Evolutionary conservation across 345 rosid species (phyloP).

Genomic region (Dimocarpus longan): DNA sequence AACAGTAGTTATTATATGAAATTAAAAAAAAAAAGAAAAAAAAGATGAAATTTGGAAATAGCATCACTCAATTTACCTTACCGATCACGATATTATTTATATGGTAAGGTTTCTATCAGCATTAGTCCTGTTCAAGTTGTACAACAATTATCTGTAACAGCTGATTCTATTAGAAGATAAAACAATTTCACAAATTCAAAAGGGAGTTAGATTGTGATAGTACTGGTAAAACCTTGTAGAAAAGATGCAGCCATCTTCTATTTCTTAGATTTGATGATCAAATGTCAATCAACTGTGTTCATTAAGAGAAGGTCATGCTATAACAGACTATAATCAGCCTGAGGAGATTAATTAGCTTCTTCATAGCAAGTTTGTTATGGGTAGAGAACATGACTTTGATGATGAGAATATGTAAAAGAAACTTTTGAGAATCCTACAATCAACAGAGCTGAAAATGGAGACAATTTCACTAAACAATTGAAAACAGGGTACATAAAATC

Average conservation of each 20-base stretch:
- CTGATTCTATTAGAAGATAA: neutral
- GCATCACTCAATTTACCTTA: too few species aligned
- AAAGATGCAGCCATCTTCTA: neutral
- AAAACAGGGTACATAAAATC: conserved; percentile 15
- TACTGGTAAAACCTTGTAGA: neutral
- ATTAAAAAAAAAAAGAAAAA: too few species aligned
- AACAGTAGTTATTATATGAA: too few species aligned
- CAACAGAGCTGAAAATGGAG: neutral
- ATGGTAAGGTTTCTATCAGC: too few species aligned
- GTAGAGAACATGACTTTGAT: neutral
- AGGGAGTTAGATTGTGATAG: too few species aligned
- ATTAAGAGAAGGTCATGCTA: neutral
- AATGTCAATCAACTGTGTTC: neutral
- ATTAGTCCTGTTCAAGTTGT: too few species aligned
- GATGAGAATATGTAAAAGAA: neutral
- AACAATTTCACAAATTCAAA: too few species aligned
- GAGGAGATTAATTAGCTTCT: neutral
- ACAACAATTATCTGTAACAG: neutral
- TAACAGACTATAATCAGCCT: neutral
- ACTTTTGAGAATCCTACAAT: neutral
- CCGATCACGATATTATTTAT: too few species aligned
- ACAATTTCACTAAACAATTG: conserved; percentile 18
- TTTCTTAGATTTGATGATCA: neutral
- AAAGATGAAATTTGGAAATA: too few species aligned
- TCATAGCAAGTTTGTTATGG: neutral